Evolutionary conservation across 2,329 filamentous ascomycete species (phyloP).

Genomic region (Aphanocladium album): DNA sequence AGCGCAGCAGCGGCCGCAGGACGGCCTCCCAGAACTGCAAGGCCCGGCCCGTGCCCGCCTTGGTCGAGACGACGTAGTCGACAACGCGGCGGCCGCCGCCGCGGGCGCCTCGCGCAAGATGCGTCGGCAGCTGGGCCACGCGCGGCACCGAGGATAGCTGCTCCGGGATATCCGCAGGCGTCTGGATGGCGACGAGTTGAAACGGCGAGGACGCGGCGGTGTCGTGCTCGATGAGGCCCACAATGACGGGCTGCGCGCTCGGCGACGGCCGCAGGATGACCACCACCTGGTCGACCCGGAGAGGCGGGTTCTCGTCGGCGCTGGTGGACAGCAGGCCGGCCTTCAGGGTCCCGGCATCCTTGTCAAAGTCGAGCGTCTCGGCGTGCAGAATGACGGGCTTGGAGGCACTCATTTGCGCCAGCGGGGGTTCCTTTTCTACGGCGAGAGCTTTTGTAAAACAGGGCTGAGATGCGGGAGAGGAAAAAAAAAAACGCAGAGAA

Average conservation of each 20-base stretch:
- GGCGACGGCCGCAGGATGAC: slow-evolving; percentile 20
- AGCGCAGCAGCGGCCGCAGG: slow-evolving; percentile 50
- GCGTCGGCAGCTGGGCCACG: slow-evolving; percentile 32
- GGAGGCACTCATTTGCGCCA: not conserved
- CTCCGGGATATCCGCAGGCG: slow-evolving; percentile 30
- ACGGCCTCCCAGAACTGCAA: slow-evolving; percentile 49
- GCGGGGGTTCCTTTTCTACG: not conserved
- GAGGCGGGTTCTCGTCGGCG: slow-evolving; percentile 10
- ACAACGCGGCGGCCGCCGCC: slow-evolving; percentile 23
- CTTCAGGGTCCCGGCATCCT: slow-evolving; percentile 23
- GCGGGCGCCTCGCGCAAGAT: slow-evolving; percentile 23
- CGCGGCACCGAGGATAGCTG: slow-evolving; percentile 32
- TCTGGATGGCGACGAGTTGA: slow-evolving; percentile 24
- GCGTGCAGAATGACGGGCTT: not conserved
- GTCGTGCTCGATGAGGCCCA: slow-evolving; percentile 33
- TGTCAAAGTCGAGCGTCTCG: slow-evolving; percentile 15
- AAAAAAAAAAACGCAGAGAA: not conserved
- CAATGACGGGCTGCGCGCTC: slow-evolving; percentile 24
- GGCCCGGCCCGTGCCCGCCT: slow-evolving; percentile 58
- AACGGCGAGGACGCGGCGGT: slow-evolving; percentile 23
- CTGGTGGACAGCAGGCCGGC: not conserved
- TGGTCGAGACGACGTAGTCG: slow-evolving; percentile 64
- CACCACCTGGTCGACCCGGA: slow-evolving; percentile 24
- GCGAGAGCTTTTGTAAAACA: not conserved
- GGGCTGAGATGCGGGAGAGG: not conserved